phyloP scores from a whole-genome alignment of 768 basidiomycete species.

The Agaricus sinodeliciosus region DNA sequence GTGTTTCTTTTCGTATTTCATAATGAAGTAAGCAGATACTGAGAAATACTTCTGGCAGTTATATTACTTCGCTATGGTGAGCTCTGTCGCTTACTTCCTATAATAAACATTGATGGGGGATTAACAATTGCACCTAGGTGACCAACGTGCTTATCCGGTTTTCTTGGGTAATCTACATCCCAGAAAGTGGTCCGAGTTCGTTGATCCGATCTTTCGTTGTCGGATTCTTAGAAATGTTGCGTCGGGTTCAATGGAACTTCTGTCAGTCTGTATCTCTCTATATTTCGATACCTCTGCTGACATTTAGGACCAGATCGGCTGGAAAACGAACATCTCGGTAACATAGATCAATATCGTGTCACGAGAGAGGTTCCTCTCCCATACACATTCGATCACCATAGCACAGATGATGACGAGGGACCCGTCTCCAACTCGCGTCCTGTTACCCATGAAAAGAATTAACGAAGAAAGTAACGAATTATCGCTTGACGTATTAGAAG shows the following conservation, averaged over 20 bases:
- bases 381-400: slow-evolving; percentile 51
- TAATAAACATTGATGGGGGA: background rate
- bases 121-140: slow-evolving; percentile 34
- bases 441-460: background rate
- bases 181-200: slow-evolving; percentile 37
- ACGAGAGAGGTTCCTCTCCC: slow-evolving; percentile 83
- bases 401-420: slow-evolving; percentile 36
- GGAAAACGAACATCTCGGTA: slow-evolving; percentile 88
- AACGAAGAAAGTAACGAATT: background rate
- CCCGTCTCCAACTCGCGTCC: slow-evolving; percentile 8
- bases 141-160: slow-evolving; percentile 74
- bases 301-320: background rate
- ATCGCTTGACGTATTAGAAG: too few relatives aligned
- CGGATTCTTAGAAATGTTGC: slow-evolving; percentile 66
- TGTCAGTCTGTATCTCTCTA: slow-evolving; percentile 42
- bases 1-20: slow-evolving; percentile 15
- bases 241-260: slow-evolving; percentile 91
- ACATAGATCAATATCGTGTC: slow-evolving; percentile 88
- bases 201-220: slow-evolving; percentile 59
- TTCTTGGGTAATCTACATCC: slow-evolving; percentile 77
- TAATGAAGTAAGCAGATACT: background rate
- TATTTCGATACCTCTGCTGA: background rate
- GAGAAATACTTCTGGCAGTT: slow-evolving; percentile 31
- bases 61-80: slow-evolving; percentile 78
- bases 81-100: slow-evolving; percentile 7